Base-by-base conservation (phyloP, 169 alveolate genomes). In the Plasmodium berghei region DNA sequence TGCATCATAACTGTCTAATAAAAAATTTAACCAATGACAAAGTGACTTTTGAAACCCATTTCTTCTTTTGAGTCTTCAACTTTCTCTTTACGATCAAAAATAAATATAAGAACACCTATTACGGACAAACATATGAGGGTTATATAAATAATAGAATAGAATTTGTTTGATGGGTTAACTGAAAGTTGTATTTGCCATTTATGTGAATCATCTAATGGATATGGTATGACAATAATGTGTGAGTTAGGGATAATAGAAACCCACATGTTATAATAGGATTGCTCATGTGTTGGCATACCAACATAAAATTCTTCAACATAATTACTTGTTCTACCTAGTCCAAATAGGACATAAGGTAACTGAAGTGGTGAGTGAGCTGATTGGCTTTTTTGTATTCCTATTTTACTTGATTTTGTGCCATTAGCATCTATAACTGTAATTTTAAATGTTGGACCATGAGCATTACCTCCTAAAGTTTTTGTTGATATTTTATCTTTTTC, bases 321-420 rank as follows among this genome's bases (percentile, higher is more conserved):
- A 89, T 95, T 95, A 80, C 95, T 95, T 12, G 97, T 95, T 80
- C 94, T 89, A 3, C 97, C 97, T 92, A 95, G 70, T 28, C 97
- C 95, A 85, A 87, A 80, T 28, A 92, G 6, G 6, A 92, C 93
- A 49, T 86, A 92, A 6, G 95, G 95, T 20, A 86, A 58, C 56
- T 92, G 95, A 34, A 92, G 59, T 10, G 89, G 89, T 55, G 69
- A 73, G 22, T 87, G 90, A 1, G 92, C 92, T 24, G 95, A 92
- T n/a, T 83, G 92, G 16, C 94, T 80, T 73, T 87, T 72, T 55
- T 92, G 95, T 2, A 90, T 66, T 5, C 94, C 93, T 18, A 87
- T 88, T 72, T 90, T 70, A 42, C 95, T 87, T 18, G 93, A 70
- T 66, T 94, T 94, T 20, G 87, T 54, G 0, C 96, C 96, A 72